These are phyloP conservation scores for Floccularia luteovirens DNA, from an alignment of 768 basidiomycete genomes.

Conservation along the genomic window DNA sequence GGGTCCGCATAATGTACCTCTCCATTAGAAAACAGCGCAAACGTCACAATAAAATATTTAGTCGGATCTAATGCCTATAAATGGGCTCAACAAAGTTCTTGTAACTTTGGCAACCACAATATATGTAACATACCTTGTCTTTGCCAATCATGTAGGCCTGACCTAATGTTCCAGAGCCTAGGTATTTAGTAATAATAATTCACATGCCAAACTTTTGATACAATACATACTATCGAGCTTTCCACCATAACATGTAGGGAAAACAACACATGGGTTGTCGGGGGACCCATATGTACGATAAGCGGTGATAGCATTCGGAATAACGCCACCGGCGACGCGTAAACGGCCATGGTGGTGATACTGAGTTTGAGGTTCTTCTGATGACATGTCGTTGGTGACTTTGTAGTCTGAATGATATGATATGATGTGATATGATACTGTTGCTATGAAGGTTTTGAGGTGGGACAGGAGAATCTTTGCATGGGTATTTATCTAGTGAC, in stretches of 20 bases:
- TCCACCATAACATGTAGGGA: conserved; percentile 49
- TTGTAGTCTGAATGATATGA: not conserved
- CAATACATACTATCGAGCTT: conserved; percentile 39
- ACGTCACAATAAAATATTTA: conserved; percentile 48
- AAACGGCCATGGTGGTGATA: conserved; percentile 51
- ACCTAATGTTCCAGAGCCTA: conserved; percentile 20
- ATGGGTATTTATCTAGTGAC: too few species aligned
- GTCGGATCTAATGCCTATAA: conserved; percentile 38
- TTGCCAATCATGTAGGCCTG: conserved; percentile 40
- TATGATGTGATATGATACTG: not conserved
- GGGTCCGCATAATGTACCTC: conserved; percentile 27
- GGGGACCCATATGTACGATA: conserved; percentile 48
- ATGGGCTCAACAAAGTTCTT: not conserved
- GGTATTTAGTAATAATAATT: conserved; percentile 1
- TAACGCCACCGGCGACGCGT: conserved; percentile 38
- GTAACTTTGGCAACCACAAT: not conserved
- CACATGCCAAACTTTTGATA: not conserved
- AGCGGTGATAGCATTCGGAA: conserved; percentile 51
- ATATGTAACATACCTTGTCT: conserved; percentile 29
- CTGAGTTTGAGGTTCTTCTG: conserved; percentile 10
- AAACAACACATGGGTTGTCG: conserved; percentile 47
- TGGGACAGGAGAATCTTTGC: too few species aligned
- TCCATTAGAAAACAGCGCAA: conserved; percentile 51
- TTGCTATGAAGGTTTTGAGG: not conserved
- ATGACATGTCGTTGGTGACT: not conserved